Evolutionary conservation across 78 protist species (phyloP).

Genomic region (Dictyostelium discoideum): dicty_2.7 NC_007089.4:5178501-5179000

Average conservation of each 20-base stretch:
- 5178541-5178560: neutral
- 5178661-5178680: neutral
- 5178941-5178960: constrained; percentile 6
- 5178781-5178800: neutral
- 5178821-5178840: neutral
- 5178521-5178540: neutral
- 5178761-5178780: neutral
- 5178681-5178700: neutral
- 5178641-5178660: neutral
- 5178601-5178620: neutral
- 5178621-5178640: neutral
- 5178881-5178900: neutral
- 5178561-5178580: neutral
- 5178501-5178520: neutral
- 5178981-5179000: neutral
- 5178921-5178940: neutral
- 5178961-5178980: neutral
- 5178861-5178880: constrained; percentile 6
- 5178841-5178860: neutral
- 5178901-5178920: neutral
- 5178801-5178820: constrained; percentile 25
- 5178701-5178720: neutral
- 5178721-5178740: neutral
- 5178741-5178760: neutral
- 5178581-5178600: neutral